phyloP scores from a whole-genome alignment of 2,329 filamentous ascomycete genomes.

The Verticillium zaregamsianum region DNA sequence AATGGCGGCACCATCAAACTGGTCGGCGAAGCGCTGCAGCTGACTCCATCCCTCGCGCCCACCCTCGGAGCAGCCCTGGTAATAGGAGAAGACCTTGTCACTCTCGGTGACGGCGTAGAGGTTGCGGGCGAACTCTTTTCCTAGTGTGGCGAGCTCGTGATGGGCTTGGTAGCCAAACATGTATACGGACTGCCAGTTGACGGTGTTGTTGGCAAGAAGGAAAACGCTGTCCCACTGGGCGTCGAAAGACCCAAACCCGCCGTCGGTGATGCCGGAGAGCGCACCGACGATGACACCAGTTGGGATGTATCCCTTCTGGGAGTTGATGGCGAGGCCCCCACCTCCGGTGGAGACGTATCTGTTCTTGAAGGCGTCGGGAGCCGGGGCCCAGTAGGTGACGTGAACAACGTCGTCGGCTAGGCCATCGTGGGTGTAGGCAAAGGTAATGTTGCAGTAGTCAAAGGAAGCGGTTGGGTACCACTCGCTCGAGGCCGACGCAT shows the following conservation, averaged over 20 bases:
- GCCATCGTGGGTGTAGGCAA: slow-evolving; percentile 39
- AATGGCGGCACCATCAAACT: slow-evolving; percentile 41
- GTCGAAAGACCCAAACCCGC: slow-evolving; percentile 43
- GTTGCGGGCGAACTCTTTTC: slow-evolving; percentile 36
- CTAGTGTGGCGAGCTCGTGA: slow-evolving; percentile 31
- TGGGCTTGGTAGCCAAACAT: slow-evolving; percentile 34
- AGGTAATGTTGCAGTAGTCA: slow-evolving; percentile 41
- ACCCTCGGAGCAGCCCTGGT: slow-evolving; percentile 51
- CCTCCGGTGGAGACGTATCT: slow-evolving; percentile 42
- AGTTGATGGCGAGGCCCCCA: slow-evolving; percentile 41
- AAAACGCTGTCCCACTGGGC: slow-evolving; percentile 30
- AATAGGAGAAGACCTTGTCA: slow-evolving; percentile 40
- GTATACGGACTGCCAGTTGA: slow-evolving; percentile 28
- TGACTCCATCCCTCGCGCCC: slow-evolving; percentile 45
- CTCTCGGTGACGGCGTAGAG: slow-evolving; percentile 30
- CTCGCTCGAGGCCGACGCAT: slow-evolving; percentile 21
- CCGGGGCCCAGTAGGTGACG: slow-evolving; percentile 36
- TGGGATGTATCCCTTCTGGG: slow-evolving; percentile 22
- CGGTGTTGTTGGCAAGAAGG: slow-evolving; percentile 32
- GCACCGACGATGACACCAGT: slow-evolving; percentile 41
- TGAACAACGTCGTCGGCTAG: slow-evolving; percentile 25
- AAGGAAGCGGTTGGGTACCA: slow-evolving; percentile 25
- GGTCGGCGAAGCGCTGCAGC: slow-evolving; percentile 43
- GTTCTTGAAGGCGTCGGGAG: slow-evolving; percentile 36
- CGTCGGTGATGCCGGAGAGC: slow-evolving; percentile 42